These are phyloP conservation scores for Aspergillus bombycis DNA, from an alignment of 2,329 filamentous ascomycete species.

Conservation along the genomic window DNA sequence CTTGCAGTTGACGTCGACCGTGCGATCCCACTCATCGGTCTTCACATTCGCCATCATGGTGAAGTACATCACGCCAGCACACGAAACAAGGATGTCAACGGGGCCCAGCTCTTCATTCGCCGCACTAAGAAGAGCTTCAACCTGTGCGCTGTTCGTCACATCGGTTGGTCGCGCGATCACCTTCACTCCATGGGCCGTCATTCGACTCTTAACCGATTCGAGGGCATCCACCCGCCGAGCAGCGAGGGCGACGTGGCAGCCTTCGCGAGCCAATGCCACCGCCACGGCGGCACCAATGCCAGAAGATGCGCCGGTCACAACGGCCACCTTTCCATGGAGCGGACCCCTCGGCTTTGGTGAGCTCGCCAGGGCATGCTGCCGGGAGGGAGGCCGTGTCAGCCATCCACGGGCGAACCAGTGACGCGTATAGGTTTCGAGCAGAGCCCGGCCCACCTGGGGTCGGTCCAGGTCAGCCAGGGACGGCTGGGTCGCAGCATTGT, in stretches of 20 bases:
- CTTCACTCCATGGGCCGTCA: slow-evolving; percentile 63
- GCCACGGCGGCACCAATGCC: slow-evolving; percentile 79
- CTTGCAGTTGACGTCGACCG: slow-evolving; percentile 86
- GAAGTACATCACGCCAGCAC: slow-evolving; percentile 86
- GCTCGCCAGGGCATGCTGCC: slow-evolving; percentile 50
- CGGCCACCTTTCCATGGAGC: slow-evolving; percentile 69
- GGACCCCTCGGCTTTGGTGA: slow-evolving; percentile 56
- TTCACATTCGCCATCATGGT: slow-evolving; percentile 81
- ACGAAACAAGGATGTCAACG: slow-evolving; percentile 77
- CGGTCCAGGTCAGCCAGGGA: slow-evolving; percentile 62
- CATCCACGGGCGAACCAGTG: slow-evolving; percentile 81
- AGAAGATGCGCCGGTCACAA: slow-evolving; percentile 78
- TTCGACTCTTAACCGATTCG: slow-evolving; percentile 65
- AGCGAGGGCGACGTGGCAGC: slow-evolving; percentile 71
- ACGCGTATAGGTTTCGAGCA: slow-evolving; percentile 78
- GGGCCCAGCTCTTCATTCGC: slow-evolving; percentile 67
- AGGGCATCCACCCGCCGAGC: slow-evolving; percentile 72
- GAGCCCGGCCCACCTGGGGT: slow-evolving; percentile 67
- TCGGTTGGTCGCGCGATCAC: slow-evolving; percentile 72
- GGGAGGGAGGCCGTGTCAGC: slow-evolving; percentile 66
- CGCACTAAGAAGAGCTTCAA: slow-evolving; percentile 65
- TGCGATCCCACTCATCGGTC: slow-evolving; percentile 76
- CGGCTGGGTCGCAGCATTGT: slow-evolving; percentile 69
- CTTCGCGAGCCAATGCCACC: slow-evolving; percentile 68
- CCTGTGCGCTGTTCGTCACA: slow-evolving; percentile 68